phyloP scores from a whole-genome alignment of 2,329 filamentous ascomycete species.

The Blumeriella jaapii region DNA sequence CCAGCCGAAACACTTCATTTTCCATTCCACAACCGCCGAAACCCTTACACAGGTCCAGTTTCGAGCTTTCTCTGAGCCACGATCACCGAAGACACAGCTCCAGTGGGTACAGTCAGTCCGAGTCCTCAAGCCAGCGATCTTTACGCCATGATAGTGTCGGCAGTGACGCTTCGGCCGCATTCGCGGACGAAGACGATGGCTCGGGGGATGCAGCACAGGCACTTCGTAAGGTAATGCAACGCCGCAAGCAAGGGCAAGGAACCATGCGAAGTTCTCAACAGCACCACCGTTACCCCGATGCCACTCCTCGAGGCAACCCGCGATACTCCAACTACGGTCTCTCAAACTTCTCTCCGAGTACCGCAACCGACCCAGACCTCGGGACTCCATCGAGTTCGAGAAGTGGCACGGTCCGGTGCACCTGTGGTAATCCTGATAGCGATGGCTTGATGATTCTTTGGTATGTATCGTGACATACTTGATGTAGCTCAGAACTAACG shows the following conservation, averaged over 20 bases:
- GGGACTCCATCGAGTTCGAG: slow-evolving; percentile 32
- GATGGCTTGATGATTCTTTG: slow-evolving; percentile 51
- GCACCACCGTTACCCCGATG: slow-evolving; percentile 17
- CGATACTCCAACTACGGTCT: slow-evolving; percentile 18
- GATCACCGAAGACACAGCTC: slow-evolving; percentile 18
- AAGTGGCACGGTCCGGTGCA: slow-evolving; percentile 38
- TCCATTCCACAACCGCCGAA: slow-evolving; percentile 19
- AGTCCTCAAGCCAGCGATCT: slow-evolving; percentile 23
- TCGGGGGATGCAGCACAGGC: slow-evolving; percentile 49
- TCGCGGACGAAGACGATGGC: slow-evolving; percentile 36
- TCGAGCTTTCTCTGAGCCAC: slow-evolving; percentile 15
- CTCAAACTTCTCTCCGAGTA: slow-evolving; percentile 38
- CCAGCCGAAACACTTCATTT: slow-evolving; percentile 48
- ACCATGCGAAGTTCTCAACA: slow-evolving; percentile 16
- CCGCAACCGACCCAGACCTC: slow-evolving; percentile 37
- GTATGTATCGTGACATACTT: slow-evolving; percentile 31
- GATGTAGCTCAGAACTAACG: slow-evolving; percentile 12
- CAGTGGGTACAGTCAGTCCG: slow-evolving; percentile 23
- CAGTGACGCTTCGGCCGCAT: slow-evolving; percentile 48
- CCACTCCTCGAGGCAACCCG: slow-evolving; percentile 13
- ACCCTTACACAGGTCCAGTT: slow-evolving; percentile 18
- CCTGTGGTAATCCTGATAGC: slow-evolving; percentile 36
- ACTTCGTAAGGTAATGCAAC: slow-evolving; percentile 39
- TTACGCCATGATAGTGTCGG: slow-evolving; percentile 28
- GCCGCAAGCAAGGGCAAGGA: slow-evolving; percentile 19